Percentiles rank a stretch among this genome's conserved stretches.
Conservation (phyloP, 2,329 filamentous ascomycete species). For the Apiospora malaysiana region DNA sequence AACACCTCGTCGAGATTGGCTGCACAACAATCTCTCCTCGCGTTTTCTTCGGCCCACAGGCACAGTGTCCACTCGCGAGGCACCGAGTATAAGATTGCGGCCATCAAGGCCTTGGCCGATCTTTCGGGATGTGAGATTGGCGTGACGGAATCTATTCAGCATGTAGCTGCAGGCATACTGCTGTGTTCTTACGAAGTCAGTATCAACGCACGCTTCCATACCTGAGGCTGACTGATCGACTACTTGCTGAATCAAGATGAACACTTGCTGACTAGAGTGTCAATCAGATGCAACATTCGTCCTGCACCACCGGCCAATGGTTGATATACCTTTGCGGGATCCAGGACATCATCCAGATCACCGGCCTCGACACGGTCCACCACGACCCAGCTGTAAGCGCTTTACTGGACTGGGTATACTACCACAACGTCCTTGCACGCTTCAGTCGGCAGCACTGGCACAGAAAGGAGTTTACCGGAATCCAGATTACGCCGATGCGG, state of each 20-base stretch:
- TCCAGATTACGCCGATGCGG: not conserved
- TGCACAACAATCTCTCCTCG: not conserved
- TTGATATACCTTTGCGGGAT: slow-evolving; percentile 27
- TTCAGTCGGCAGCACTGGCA: slow-evolving; percentile 37
- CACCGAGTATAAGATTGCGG: slow-evolving; percentile 32
- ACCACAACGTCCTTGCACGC: slow-evolving; percentile 36
- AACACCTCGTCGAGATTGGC: not conserved
- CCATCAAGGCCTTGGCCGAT: slow-evolving; percentile 26
- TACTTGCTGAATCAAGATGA: not conserved
- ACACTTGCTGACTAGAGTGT: not conserved
- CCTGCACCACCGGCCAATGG: slow-evolving; percentile 31
- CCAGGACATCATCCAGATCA: slow-evolving; percentile 30
- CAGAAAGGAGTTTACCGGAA: slow-evolving; percentile 19
- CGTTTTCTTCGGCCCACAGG: not conserved
- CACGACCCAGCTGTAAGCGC: slow-evolving; percentile 27
- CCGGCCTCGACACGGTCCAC: slow-evolving; percentile 22
- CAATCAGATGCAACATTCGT: slow-evolving; percentile 22
- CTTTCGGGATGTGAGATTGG: slow-evolving; percentile 22
- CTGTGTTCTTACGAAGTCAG: slow-evolving; percentile 35
- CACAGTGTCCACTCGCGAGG: slow-evolving; percentile 30
- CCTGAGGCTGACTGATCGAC: not conserved
- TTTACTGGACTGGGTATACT: slow-evolving; percentile 38
- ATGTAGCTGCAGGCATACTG: slow-evolving; percentile 35
- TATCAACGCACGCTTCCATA: not conserved
- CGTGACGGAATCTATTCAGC: slow-evolving; percentile 31